A percentile compares a stretch with the other conserved stretches of the same genome.
Evolutionary conservation across 352 stramenopile genomes (phyloP).

Genomic region (Phytopythium oedochilum): DNA sequence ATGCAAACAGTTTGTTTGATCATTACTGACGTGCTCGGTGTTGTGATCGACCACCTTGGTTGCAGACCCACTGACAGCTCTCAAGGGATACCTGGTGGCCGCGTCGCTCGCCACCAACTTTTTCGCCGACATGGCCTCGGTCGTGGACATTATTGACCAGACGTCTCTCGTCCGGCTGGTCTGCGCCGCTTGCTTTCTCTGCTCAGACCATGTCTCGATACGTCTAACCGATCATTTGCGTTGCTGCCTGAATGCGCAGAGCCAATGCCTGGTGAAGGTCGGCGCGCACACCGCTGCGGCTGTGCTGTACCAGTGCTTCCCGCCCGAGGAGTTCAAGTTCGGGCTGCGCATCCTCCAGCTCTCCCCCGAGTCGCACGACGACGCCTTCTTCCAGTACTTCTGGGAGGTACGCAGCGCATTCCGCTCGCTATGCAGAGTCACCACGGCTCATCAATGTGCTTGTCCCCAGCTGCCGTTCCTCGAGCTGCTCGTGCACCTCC

Average conservation of each 20-base stretch:
- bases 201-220: too few relatives aligned
- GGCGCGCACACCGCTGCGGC: conserved; percentile 76
- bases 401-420: conserved; percentile 49
- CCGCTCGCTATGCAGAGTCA: too few relatives aligned
- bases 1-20: conserved; percentile 2
- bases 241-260: conserved; percentile 24
- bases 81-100: conserved; percentile 71
- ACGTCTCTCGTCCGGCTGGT: conserved; percentile 80
- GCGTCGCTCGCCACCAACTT: conserved; percentile 80
- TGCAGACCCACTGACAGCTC: conserved; percentile 55
- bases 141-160: conserved; percentile 80
- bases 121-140: conserved; percentile 63
- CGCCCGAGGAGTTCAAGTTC: conserved; percentile 75
- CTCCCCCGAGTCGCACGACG: conserved; percentile 63
- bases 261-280: conserved; percentile 79
- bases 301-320: conserved; percentile 83
- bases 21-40: too few relatives aligned
- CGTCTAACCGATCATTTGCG: too few relatives aligned
- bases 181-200: background rate
- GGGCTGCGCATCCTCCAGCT: conserved; percentile 73
- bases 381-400: conserved; percentile 84
- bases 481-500: conserved; percentile 76
- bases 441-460: background rate
- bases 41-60: background rate
- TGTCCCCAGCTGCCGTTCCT: conserved; percentile 58